Conservation (phyloP, 2,329 filamentous ascomycete genomes). For the Zymoseptoria ardabiliae region DNA sequence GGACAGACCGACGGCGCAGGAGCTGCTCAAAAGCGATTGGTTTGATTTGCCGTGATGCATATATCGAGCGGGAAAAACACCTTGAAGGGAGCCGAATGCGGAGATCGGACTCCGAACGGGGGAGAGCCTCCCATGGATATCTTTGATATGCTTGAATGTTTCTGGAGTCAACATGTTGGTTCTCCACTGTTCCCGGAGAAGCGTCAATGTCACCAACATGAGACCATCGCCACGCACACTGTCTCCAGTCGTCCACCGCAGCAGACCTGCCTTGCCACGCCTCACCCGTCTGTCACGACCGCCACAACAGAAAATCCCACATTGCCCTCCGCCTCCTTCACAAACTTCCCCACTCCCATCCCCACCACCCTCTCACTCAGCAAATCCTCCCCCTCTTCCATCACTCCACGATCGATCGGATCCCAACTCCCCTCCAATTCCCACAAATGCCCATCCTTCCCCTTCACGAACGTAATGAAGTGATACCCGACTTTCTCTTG, state of each 20-base stretch:
- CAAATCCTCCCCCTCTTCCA: constrained; percentile 38
- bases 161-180: no score
- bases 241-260: not conserved
- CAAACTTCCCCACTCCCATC: constrained; percentile 34
- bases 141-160: not conserved
- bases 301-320: constrained; percentile 41
- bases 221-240: not conserved
- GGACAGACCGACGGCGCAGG: constrained; percentile 36
- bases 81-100: no score
- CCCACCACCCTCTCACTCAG: constrained; percentile 37
- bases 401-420: constrained; percentile 37
- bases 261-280: no score
- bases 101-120: no score
- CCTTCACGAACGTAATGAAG: constrained; percentile 43
- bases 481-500: constrained; percentile 33
- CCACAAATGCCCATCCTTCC: constrained; percentile 39
- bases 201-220: not conserved
- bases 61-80: not conserved
- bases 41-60: constrained; percentile 19
- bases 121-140: not conserved
- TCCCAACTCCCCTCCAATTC: constrained; percentile 41
- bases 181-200: no score
- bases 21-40: constrained; percentile 34
- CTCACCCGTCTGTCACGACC: constrained; percentile 25
- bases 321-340: constrained; percentile 31